These are phyloP conservation scores for Penicillium alfredii DNA, from an alignment of 495 filamentous ascomycete genomes.

Conservation along the genomic window DNA sequence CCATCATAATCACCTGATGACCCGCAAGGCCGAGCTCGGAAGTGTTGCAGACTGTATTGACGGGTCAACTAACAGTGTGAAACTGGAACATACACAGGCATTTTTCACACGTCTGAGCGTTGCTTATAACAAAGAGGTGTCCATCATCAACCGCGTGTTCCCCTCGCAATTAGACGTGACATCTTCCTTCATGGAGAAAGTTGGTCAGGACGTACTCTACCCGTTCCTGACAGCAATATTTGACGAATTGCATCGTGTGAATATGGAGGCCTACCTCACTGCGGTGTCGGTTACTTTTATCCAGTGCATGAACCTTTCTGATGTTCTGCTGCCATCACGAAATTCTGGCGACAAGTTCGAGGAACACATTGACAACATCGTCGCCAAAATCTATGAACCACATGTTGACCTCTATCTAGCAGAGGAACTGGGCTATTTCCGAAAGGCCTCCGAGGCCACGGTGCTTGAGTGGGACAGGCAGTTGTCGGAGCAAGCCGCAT, in stretches of 20 bases:
- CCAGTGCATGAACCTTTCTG: constrained; percentile 69
- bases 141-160: constrained; percentile 78
- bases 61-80: constrained; percentile 49
- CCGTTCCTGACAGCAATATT: constrained; percentile 84
- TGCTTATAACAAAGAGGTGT: constrained; percentile 79
- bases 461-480: constrained; percentile 87
- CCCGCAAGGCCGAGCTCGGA: constrained; percentile 64
- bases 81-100: constrained; percentile 66
- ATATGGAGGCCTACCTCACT: constrained; percentile 73
- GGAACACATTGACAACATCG: constrained; percentile 51
- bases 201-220: constrained; percentile 76
- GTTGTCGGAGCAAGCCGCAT: constrained; percentile 82
- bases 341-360: constrained; percentile 50
- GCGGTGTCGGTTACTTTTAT: constrained; percentile 83
- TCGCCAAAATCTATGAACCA: constrained; percentile 74
- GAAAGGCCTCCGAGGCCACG: constrained; percentile 62
- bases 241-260: constrained; percentile 77
- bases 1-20: constrained; percentile 76
- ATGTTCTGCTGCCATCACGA: constrained; percentile 60
- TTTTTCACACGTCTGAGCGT: constrained; percentile 72
- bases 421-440: constrained; percentile 86
- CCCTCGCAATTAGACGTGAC: constrained; percentile 69
- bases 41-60: constrained; percentile 80
- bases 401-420: constrained; percentile 90
- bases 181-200: constrained; percentile 69